These are phyloP conservation scores for Botrytis hyacinthi DNA, from an alignment of 2,329 filamentous ascomycete species.

Conservation along the genomic window DNA sequence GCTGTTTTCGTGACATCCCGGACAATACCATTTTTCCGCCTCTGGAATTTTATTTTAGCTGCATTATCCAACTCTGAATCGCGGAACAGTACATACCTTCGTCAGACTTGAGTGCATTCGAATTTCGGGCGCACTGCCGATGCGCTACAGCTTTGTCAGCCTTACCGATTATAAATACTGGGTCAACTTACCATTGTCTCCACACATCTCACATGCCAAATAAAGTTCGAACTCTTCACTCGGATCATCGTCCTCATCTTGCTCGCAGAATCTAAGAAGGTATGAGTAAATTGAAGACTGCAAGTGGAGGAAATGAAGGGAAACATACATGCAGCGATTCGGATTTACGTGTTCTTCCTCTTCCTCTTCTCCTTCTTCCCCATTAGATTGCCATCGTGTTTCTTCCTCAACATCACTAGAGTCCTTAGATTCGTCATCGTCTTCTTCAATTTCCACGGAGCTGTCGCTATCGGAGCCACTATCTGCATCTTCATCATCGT, in stretches of 20 bases:
- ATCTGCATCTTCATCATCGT: slow-evolving; percentile 43
- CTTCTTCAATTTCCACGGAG: slow-evolving; percentile 33
- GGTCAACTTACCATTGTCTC: slow-evolving; percentile 71
- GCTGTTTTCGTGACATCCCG: slow-evolving; percentile 48
- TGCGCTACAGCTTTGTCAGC: slow-evolving; percentile 67
- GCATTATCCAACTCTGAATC: neutral
- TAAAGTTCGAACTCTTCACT: slow-evolving; percentile 78
- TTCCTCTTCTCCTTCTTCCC: slow-evolving; percentile 49
- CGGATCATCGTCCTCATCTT: slow-evolving; percentile 80
- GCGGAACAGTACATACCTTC: slow-evolving; percentile 52
- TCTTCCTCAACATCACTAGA: slow-evolving; percentile 60
- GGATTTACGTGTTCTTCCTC: slow-evolving; percentile 53
- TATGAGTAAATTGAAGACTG: slow-evolving; percentile 31
- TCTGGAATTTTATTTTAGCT: slow-evolving; percentile 41
- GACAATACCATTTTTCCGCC: slow-evolving; percentile 60
- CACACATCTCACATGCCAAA: slow-evolving; percentile 73
- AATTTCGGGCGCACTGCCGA: slow-evolving; percentile 80
- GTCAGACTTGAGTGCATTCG: slow-evolving; percentile 58
- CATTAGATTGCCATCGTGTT: slow-evolving; percentile 52
- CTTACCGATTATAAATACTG: slow-evolving; percentile 30
- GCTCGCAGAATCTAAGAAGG: slow-evolving; percentile 70
- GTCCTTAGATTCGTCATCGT: slow-evolving; percentile 50
- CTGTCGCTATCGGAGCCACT: slow-evolving; percentile 33
- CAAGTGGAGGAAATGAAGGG: neutral
- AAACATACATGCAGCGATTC: slow-evolving; percentile 63